Evolutionary conservation across 2,329 filamentous ascomycete genomes (phyloP), one percentile per base, ranked within the genome.

Genomic region (Aotearoamyces nothofagi): DNA sequence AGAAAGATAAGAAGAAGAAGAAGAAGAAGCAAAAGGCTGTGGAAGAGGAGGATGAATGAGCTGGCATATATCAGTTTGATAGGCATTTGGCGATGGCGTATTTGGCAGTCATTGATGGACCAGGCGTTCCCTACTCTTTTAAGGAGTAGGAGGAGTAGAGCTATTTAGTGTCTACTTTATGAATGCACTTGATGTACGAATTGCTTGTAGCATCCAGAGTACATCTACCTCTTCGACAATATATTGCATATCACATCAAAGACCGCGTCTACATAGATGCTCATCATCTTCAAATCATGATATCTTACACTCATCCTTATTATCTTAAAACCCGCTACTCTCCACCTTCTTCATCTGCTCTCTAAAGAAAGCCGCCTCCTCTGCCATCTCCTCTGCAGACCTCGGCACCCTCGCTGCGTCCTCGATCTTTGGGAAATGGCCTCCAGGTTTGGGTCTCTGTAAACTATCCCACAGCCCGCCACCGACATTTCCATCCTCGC

Each of bases 401-500:
- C 84, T 68, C 5, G 79, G 63, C 50, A 61, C 58, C 41, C 86
- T 66, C 36, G 68, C 65, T 31, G 69, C 66, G 39, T 84, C 76
- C 54, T 87, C 80, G 7, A 84, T 72, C 22, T 60, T 61, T 0
- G 76, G 72, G 45, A 90, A 81, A 13, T 46, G 55, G 30, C 73
- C 63, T 11, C 59, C 55, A 7, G 69, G 56, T 49, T 53, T 43
- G 11, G 69, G 65, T 37, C 65, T 47, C 36, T 51, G 34, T 42
- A 26, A 41, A 46, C 32, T 50, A 38, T 80, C 71, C 59, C 64
- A 69, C 42, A 86, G 59, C 30, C 74, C 74, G 20, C 65, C 69
- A 5, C 77, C 79, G 9, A 96, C 60, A 55, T 96, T 79, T 1
- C 86, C 87, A 39, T 83, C 78, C 53, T 92, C 80, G 15, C 68